Evolutionary conservation across 352 stramenopile species (phyloP).

Genomic region (Globisporangium solare): DNA sequence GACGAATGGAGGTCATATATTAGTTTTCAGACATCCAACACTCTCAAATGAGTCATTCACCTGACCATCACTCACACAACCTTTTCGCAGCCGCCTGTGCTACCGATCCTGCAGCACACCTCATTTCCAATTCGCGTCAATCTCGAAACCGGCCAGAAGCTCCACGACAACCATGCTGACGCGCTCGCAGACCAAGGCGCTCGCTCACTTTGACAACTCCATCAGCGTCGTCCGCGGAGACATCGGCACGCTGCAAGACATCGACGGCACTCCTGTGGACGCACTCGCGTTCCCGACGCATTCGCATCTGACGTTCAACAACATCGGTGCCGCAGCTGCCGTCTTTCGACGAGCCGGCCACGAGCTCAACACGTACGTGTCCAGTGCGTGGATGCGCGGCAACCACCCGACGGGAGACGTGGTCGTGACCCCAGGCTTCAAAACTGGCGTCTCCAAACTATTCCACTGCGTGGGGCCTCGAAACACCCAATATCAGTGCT

Average conservation of each 20-base stretch:
- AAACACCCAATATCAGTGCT: conserved; percentile 25
- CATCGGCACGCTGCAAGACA: conserved; percentile 26
- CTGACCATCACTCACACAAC: no score
- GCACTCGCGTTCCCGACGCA: conserved; percentile 53
- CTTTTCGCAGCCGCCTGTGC: no score
- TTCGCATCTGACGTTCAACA: conserved; percentile 29
- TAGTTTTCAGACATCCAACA: no score
- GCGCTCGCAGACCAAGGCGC: neutral
- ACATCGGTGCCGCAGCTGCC: conserved; percentile 32
- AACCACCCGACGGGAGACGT: conserved; percentile 26
- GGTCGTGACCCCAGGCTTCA: conserved; percentile 43
- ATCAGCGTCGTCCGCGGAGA: conserved; percentile 30
- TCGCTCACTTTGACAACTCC: conserved; percentile 17
- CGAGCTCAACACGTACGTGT: conserved; percentile 25
- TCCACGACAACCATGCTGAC: no score
- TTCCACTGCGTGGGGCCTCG: conserved; percentile 58
- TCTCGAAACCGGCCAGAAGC: no score
- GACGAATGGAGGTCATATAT: no score
- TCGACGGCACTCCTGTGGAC: conserved; percentile 27
- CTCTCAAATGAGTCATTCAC: no score
- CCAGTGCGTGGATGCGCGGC: conserved; percentile 24
- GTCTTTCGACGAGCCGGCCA: conserved; percentile 41
- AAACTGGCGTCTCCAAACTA: conserved; percentile 35
- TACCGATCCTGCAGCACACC: no score
- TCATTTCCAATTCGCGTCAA: no score